Evolutionary conservation across 805 yeast genomes (phyloP).

Genomic region (Spathaspora passalidarum): DNA sequence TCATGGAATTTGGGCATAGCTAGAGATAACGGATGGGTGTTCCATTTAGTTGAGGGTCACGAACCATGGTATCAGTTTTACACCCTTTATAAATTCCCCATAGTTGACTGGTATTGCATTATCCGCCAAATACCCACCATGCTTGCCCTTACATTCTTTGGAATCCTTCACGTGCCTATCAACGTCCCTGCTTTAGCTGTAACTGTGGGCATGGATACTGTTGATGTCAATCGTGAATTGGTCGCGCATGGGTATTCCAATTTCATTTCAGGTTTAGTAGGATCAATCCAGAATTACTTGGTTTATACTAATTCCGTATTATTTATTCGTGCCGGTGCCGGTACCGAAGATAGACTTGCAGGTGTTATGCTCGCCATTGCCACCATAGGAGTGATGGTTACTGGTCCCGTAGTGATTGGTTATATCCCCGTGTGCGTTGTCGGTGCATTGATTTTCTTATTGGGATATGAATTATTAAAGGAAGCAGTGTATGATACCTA

Average conservation of each 20-base stretch:
- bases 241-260: conserved; percentile 95
- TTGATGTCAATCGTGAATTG: conserved; percentile 88
- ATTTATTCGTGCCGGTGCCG: conserved; percentile 94
- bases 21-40: conserved; percentile 82
- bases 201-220: conserved; percentile 77
- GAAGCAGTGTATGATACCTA: conserved; percentile 86
- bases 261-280: conserved; percentile 74
- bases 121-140: conserved; percentile 79
- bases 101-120: conserved; percentile 75
- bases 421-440: conserved; percentile 95
- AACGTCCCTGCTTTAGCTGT: conserved; percentile 97
- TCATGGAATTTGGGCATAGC: conserved; percentile 58
- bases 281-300: conserved; percentile 90
- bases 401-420: conserved; percentile 92
- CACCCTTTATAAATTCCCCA: conserved; percentile 59
- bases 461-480: conserved; percentile 85
- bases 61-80: conserved; percentile 94
- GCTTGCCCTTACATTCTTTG: conserved; percentile 94
- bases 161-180: conserved; percentile 93
- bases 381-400: conserved; percentile 75
- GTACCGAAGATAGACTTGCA: conserved; percentile 86
- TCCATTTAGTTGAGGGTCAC: conserved; percentile 56
- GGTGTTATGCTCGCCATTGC: conserved; percentile 87
- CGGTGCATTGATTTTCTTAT: conserved; percentile 82
- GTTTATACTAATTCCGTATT: conserved; percentile 92